Evolutionary conservation across 768 basidiomycete genomes (phyloP).

Genomic region (Gymnopilus dilepis): DNA sequence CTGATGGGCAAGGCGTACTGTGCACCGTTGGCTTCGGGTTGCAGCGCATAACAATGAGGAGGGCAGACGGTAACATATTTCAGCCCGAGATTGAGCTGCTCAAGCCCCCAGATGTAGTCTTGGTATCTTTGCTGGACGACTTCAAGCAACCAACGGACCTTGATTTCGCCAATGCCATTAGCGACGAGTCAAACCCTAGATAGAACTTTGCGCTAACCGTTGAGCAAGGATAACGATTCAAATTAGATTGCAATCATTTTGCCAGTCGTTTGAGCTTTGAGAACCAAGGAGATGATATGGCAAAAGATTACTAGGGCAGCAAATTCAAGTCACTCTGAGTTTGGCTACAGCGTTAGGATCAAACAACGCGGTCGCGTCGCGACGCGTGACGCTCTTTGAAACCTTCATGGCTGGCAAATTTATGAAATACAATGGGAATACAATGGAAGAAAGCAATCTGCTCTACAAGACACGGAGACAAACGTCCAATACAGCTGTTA

Average conservation of each 20-base stretch:
- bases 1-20: not conserved
- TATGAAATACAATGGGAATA: too few species aligned
- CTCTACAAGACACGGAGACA: too few species aligned
- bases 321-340: not conserved
- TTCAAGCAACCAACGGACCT: not conserved
- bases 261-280: too few species aligned
- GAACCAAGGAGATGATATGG: too few species aligned
- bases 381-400: too few species aligned
- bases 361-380: not conserved
- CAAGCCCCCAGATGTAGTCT: constrained; percentile 7
- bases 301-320: too few species aligned
- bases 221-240: too few species aligned
- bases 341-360: not conserved
- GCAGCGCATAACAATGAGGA: not conserved
- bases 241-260: too few species aligned
- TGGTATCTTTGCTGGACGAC: not conserved
- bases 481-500: too few species aligned
- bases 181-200: not conserved
- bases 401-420: too few species aligned
- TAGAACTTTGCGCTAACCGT: too few species aligned
- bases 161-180: not conserved
- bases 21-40: constrained; percentile 12
- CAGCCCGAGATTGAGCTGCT: not conserved
- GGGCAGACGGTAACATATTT: not conserved
- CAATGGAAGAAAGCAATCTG: too few species aligned